Evolutionary conservation across 73 alveolate species (phyloP), one percentile per base, ranked within the genome.

Genomic region (Effrenium voratum): DNA sequence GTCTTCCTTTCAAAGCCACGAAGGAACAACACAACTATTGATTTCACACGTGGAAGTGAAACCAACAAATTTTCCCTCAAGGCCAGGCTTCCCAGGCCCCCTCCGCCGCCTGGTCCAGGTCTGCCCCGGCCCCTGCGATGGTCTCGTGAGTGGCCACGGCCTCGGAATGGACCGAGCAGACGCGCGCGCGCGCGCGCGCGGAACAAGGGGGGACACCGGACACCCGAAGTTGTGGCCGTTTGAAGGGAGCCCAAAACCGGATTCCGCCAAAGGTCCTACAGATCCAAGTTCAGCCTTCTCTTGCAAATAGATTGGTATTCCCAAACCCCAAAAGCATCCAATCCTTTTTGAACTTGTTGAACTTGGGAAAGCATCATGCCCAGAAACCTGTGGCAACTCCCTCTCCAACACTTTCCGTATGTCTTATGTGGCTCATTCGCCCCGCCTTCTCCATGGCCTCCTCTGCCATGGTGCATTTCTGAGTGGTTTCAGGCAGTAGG

Each of bases 61-160:
- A 45, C 68, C 68, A 72, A 22, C 46, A 22, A 28, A 12, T 19
- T 5, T 36, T 72, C 38, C n/a, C 1, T 8, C n/a, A 6, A 38
- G 49, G 52, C 66, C 28, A 45, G 26, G 3, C 0, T 0, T 66
- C 40, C 41, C 2, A 8, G 79, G 16, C 79, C 79, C 15, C 24
- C 36, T 40, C 6, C 45, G 63, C 34, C 68, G 55, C 96, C 76
- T 88, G 87, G 41, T 45, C 82, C 43, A 45, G 36, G 44, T 49
- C 57, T 19, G 63, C 96, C 43, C 86, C 86, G 1, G 96, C 68
- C 43, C 76, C 86, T 2, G 96, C 85, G 41, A 88, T 88, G 50
- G 87, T 86, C 41, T 88, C 96, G 55, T 88, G 96, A 8, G 96
- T 88, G 73, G 96, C 96, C 12, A 88, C 82, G 8, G 96, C 96